Evolutionary conservation across 257 asterid genomes (phyloP).

Genomic region (Ophiorrhiza pumila): DNA sequence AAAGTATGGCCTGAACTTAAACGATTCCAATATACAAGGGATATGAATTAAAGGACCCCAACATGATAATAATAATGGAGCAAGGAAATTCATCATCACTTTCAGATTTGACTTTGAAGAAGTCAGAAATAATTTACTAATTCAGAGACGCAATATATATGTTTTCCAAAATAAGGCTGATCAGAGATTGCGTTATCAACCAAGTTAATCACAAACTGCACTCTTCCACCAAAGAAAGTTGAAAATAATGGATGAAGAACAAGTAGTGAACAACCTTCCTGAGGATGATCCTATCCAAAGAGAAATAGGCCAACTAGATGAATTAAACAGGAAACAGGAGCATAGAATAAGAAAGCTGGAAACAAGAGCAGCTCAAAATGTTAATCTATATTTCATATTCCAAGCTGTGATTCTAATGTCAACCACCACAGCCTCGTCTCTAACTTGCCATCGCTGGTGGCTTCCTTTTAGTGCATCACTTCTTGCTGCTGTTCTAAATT

Average conservation of each 20-base stretch:
- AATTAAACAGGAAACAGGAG: conserved; percentile 35
- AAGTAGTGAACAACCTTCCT: conserved; percentile 2
- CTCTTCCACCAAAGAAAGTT: neutral
- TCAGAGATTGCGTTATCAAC: neutral
- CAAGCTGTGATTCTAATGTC: conserved; percentile 52
- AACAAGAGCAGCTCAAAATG: conserved; percentile 42
- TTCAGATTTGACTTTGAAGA: neutral
- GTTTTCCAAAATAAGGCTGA: neutral
- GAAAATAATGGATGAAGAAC: conserved; percentile 23
- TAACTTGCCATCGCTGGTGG: conserved; percentile 48
- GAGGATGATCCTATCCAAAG: conserved; percentile 23
- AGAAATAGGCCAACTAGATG: conserved; percentile 30
- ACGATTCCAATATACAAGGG: neutral
- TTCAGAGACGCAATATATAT: too few relatives aligned
- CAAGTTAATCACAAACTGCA: neutral
- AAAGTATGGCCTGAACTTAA: neutral
- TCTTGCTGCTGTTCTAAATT: conserved; percentile 38
- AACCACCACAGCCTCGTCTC: conserved; percentile 26
- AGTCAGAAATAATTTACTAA: conserved; percentile 10
- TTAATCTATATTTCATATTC: conserved; percentile 48
- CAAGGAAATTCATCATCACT: neutral
- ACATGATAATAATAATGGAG: neutral
- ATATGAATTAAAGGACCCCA: neutral
- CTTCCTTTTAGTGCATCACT: conserved; percentile 43
- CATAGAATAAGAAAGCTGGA: conserved; percentile 35